Conservation (phyloP, 495 filamentous ascomycete genomes). For the Recurvomyces mirabilis region DNA sequence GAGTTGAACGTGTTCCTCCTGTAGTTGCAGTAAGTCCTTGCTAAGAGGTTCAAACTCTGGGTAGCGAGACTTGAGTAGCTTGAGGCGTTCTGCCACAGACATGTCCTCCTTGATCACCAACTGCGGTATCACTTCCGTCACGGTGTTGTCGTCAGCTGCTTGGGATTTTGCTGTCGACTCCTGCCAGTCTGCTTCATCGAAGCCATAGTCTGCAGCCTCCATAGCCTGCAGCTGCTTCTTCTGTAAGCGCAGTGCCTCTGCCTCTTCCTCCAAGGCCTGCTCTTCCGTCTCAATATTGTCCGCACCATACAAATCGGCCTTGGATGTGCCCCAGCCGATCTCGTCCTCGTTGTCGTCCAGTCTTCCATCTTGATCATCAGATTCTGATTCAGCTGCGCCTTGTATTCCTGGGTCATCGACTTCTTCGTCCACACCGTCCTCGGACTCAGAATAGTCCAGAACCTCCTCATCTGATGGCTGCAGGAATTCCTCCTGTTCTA, state of each 20-base stretch:
- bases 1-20: constrained; percentile 50
- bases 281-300: constrained; percentile 82
- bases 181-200: constrained; percentile 80
- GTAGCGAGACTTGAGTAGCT: constrained; percentile 66
- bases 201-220: constrained; percentile 81
- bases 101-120: constrained; percentile 70
- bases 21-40: constrained; percentile 65
- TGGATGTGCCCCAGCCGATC: constrained; percentile 75
- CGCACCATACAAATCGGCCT: constrained; percentile 83
- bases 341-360: constrained; percentile 67
- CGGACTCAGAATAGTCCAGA: constrained; percentile 50
- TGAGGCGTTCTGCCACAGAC: constrained; percentile 59
- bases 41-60: constrained; percentile 83
- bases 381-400: constrained; percentile 21
- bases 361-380: constrained; percentile 36
- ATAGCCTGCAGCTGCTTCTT: constrained; percentile 77
- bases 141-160: constrained; percentile 39
- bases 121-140: constrained; percentile 76
- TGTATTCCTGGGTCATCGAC: constrained; percentile 27
- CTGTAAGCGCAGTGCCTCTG: constrained; percentile 75
- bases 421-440: constrained; percentile 42
- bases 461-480: constrained; percentile 85
- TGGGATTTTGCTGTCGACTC: constrained; percentile 35
- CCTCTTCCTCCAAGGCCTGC: constrained; percentile 85
- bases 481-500: constrained; percentile 40